These are phyloP conservation scores for Phytophthora crassamura DNA, from an alignment of 352 stramenopile species.

Conservation along the genomic window DNA sequence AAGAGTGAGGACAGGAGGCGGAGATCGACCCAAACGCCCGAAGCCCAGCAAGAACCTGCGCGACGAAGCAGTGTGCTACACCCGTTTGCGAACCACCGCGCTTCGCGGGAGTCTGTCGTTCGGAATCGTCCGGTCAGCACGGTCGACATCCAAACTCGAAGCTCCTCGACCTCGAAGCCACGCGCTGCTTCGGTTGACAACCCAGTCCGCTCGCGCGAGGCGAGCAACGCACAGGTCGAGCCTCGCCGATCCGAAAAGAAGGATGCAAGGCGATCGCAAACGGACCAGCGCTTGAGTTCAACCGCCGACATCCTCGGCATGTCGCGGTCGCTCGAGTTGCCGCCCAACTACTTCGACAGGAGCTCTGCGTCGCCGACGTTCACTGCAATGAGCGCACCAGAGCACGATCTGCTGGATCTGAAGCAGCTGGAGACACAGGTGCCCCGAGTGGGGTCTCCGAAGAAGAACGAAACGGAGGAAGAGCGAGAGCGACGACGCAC, in stretches of 20 bases:
- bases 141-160: slow-evolving; percentile 4
- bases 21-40: slow-evolving; percentile 12
- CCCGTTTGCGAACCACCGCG: slow-evolving; percentile 28
- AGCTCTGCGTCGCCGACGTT: slow-evolving; percentile 28
- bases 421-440: slow-evolving; percentile 17
- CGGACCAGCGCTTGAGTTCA: slow-evolving; percentile 21
- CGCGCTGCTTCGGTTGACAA: slow-evolving; percentile 19
- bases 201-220: slow-evolving; percentile 12
- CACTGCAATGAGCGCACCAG: slow-evolving; percentile 3
- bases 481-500: slow-evolving; percentile 33
- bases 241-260: slow-evolving; percentile 27
- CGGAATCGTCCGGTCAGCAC: slow-evolving; percentile 15
- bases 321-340: slow-evolving; percentile 27
- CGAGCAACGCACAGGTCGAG: slow-evolving; percentile 12
- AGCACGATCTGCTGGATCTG: slow-evolving; percentile 12
- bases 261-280: slow-evolving; percentile 4
- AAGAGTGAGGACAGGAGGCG: slow-evolving; percentile 20
- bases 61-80: slow-evolving; percentile 19
- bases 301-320: slow-evolving; percentile 41
- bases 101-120: slow-evolving; percentile 19
- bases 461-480: slow-evolving; percentile 33
- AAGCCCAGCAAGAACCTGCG: neutral
- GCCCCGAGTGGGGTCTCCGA: slow-evolving; percentile 13
- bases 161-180: slow-evolving; percentile 3
- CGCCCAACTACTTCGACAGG: slow-evolving; percentile 37